Percentiles rank a stretch among this genome's conserved stretches.
Evolutionary conservation across 371 early-diverging fungal genomes (phyloP).

Genomic region (Apophysomyces sp.): DNA sequence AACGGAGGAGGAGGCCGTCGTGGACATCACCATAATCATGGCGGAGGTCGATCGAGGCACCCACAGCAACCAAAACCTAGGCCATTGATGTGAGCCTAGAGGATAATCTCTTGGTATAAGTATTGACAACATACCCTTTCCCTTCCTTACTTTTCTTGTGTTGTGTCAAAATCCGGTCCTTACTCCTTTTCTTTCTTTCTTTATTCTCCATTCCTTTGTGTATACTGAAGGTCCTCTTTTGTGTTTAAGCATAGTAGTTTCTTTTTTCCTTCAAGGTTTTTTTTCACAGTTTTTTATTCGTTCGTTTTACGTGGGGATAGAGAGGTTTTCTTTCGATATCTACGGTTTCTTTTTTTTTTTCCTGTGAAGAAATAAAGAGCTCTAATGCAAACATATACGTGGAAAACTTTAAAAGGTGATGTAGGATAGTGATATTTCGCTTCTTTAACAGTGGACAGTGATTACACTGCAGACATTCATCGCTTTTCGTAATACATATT

Average conservation of each 20-base stretch:
- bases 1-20: slow-evolving; percentile 33
- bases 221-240: background rate
- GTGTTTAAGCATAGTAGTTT: background rate
- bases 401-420: background rate
- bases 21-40: slow-evolving; percentile 20
- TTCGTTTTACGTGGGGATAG: background rate
- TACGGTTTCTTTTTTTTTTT: slow-evolving; percentile 1
- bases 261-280: background rate
- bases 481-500: too few species aligned
- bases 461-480: too few species aligned
- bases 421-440: too few species aligned
- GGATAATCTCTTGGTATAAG: too few species aligned
- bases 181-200: background rate
- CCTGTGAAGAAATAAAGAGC: background rate
- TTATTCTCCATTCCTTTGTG: background rate
- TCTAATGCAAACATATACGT: background rate
- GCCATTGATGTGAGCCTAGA: background rate
- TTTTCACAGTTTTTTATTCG: background rate
- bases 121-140: too few species aligned
- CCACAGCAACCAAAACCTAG: background rate
- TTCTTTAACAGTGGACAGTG: too few species aligned
- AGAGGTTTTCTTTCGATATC: background rate
- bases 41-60: background rate
- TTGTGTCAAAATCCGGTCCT: background rate
- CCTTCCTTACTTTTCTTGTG: too few species aligned